A percentile compares a stretch with the other conserved stretches of the same genome.
These are phyloP conservation scores for Stachybotrys elegans DNA, from an alignment of 2,329 filamentous ascomycete genomes.

Conservation along the genomic window DNA sequence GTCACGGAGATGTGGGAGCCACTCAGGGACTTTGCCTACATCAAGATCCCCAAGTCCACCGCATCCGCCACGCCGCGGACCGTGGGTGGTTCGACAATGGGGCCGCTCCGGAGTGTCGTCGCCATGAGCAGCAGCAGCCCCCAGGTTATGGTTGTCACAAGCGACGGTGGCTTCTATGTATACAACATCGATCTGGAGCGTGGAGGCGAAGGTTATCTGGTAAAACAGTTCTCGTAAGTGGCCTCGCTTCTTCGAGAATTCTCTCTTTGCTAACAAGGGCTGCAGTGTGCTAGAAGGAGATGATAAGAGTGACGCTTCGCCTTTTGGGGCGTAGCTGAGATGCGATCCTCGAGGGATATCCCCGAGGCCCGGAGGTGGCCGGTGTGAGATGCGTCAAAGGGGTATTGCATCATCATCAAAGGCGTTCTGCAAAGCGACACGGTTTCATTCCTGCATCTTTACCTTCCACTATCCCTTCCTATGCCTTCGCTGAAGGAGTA, in stretches of 20 bases:
- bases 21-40: conserved; percentile 89
- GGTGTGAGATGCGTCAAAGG: no score
- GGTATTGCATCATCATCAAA: no score
- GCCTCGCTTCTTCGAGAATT: neutral
- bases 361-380: no score
- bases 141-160: conserved; percentile 97
- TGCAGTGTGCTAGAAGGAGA: conserved; percentile 49
- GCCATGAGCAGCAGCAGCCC: conserved; percentile 93
- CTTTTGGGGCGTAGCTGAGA: conserved; percentile 33
- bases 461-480: no score
- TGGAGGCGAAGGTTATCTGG: conserved; percentile 85
- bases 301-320: conserved; percentile 47
- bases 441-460: no score
- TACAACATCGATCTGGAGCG: conserved; percentile 94
- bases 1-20: conserved; percentile 99
- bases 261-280: conserved; percentile 5
- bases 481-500: no score
- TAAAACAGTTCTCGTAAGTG: conserved; percentile 88
- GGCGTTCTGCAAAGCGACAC: no score
- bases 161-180: conserved; percentile 89
- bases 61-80: conserved; percentile 11
- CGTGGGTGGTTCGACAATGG: conserved; percentile 25
- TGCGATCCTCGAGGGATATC: no score
- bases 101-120: conserved; percentile 81
- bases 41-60: conserved; percentile 72